phyloP scores from a whole-genome alignment of 352 stramenopile species.

The Phytopythium litorale region DNA sequence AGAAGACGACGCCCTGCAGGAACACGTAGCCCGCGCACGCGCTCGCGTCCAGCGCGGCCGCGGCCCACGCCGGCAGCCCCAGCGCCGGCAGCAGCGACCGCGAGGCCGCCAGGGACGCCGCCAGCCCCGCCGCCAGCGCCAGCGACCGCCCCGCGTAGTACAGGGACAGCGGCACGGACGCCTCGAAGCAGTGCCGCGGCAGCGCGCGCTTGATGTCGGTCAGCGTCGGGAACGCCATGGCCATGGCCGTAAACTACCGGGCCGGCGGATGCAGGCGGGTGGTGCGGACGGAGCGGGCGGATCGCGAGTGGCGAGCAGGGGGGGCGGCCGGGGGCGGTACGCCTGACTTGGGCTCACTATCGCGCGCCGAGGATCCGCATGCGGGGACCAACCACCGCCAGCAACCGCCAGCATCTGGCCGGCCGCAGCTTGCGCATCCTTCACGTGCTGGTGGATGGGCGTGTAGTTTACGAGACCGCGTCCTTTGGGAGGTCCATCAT shows the following conservation, averaged over 20 bases:
- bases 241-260: slow-evolving; percentile 13
- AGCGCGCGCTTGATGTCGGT: slow-evolving; percentile 81
- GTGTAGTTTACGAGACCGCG: too few relatives aligned
- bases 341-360: neutral
- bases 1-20: slow-evolving; percentile 76
- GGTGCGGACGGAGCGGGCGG: neutral
- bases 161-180: slow-evolving; percentile 60
- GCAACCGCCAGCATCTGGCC: neutral
- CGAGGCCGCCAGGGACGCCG: slow-evolving; percentile 33
- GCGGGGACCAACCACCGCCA: neutral
- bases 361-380: neutral
- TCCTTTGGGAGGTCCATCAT: too few relatives aligned
- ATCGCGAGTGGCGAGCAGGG: neutral
- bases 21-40: slow-evolving; percentile 59
- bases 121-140: slow-evolving; percentile 38
- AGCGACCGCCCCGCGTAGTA: slow-evolving; percentile 68
- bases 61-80: neutral
- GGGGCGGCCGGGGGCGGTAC: neutral
- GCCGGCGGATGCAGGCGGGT: too few relatives aligned
- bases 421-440: neutral
- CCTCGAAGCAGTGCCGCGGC: slow-evolving; percentile 68
- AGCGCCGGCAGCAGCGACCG: slow-evolving; percentile 19
- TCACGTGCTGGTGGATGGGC: too few relatives aligned
- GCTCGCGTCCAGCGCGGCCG: slow-evolving; percentile 31
- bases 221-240: slow-evolving; percentile 64